Conservation (phyloP, 345 rosid genomes). For the Gossypium ekmanianum region DNA sequence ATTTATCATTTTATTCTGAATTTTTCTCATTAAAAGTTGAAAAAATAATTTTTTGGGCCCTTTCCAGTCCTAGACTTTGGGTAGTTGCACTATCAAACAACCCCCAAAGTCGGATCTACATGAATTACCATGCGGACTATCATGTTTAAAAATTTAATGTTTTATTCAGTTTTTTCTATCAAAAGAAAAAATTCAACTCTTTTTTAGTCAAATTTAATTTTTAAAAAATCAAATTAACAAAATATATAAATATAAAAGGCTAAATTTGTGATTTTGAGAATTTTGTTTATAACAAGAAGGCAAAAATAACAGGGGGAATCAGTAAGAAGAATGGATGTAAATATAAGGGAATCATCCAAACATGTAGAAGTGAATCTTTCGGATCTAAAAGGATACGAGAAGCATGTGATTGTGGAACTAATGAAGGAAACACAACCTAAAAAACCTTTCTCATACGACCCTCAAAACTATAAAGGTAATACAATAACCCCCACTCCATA, state of each 20-base stretch:
- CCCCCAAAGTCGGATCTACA: accelerated
- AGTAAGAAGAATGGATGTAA: slow-evolving; percentile 35
- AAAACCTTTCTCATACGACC: slow-evolving; percentile 5
- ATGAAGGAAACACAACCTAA: slow-evolving; percentile 41
- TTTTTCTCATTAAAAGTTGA: no score
- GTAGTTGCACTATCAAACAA: no score
- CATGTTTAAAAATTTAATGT: no score
- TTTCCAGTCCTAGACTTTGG: accelerated
- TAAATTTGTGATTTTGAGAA: background rate
- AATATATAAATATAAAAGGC: no score
- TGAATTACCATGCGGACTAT: no score
- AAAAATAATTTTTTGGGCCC: no score
- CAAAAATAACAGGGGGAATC: slow-evolving; percentile 39
- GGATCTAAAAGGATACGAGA: slow-evolving; percentile 57
- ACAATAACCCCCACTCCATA: background rate
- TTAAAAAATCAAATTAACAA: no score
- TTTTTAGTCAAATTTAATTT: no score
- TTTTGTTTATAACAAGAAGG: no score
- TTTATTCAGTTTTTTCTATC: no score
- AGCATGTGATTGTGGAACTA: slow-evolving; percentile 51
- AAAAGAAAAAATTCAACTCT: no score
- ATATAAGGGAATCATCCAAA: slow-evolving; percentile 36
- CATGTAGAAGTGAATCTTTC: slow-evolving; percentile 55
- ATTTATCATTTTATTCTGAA: no score
- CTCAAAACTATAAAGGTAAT: slow-evolving; percentile 24